Base-by-base conservation (phyloP, 352 stramenopile genomes). In the Phytophthora citricola region DNA sequence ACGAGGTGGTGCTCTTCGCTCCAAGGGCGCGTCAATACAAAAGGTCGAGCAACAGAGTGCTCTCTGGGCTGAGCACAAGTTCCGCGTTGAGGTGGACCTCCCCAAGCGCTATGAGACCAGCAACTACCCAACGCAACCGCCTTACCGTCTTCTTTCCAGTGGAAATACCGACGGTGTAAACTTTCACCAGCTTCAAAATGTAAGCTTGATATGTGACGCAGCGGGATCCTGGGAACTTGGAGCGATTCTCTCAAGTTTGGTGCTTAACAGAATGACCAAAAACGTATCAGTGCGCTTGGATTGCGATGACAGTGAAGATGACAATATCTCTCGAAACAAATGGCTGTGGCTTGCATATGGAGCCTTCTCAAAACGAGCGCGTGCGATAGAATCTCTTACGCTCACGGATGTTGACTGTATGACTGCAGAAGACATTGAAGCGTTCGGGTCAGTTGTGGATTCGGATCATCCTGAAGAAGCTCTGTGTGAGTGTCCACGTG, bases 61-160 rank as follows among this genome's bases (percentile, higher is more conserved):
- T 12, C 32, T 43, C 10, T 56, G 49, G 17, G 22, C 11, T 5
- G 14, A 45, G 4, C 17, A 56, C 17, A 56, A 56, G 12, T 56
- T 56, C 27, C 32, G 34, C 22, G 20, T 56, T 20, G n/a, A 45
- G 38, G 48, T 55, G 31, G 15, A 27, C 31, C 7, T 55, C n/a
- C 48, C 32, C 17, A 44, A 8, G 15, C 17, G 32, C 36, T 20
- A 4, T 32, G 48, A 55, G 17, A 44, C 1, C 47, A 10, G n/a
- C 32, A 44, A 31, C 15, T 44, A 55, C 32, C 17, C n/a, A n/a
- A n/a, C 4, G 10, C 15, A 22, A n/a, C 14, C 38, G 12, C 38
- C 38, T 43, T 43, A 22, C 14, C 14, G 38, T 8, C 12, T 43
- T 22, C n/a, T 14, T 6, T 22, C 38, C 38, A 20, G 6, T 22